phyloP scores from a whole-genome alignment of 1,284 basidiomycete genomes.

The Trichosporon asahii region DNA sequence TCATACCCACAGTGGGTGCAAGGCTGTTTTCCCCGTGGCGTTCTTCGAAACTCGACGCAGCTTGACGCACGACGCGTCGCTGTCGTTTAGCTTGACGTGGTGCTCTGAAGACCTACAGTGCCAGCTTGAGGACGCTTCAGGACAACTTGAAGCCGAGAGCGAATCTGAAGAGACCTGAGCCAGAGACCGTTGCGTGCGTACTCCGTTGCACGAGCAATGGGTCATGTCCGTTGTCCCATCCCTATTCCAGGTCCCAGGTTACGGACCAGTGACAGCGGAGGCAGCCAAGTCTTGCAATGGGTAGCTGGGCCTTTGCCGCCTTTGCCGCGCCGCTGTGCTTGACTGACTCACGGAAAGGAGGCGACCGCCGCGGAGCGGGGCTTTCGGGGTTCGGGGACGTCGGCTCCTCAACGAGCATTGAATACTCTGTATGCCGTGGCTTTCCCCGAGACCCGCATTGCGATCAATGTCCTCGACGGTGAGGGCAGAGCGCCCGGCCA shows the following conservation, averaged over 20 bases:
- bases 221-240: background rate
- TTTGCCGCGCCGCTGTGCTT: background rate
- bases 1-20: too few relatives aligned
- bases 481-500: background rate
- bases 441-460: too few relatives aligned
- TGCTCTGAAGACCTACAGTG: background rate
- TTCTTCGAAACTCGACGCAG: background rate
- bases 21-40: too few relatives aligned
- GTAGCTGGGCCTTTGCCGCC: background rate
- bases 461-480: too few relatives aligned
- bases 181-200: background rate
- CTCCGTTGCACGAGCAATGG: background rate
- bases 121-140: background rate
- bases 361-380: background rate
- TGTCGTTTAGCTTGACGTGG: background rate
- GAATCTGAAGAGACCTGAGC: background rate
- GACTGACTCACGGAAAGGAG: background rate
- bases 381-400: background rate
- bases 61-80: background rate
- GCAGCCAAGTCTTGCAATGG: too few relatives aligned
- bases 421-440: background rate
- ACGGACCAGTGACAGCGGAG: background rate
- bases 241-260: background rate
- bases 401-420: background rate
- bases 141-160: background rate